A percentile compares a stretch with the other conserved stretches of the same genome.
These are phyloP conservation scores for Coelastrella sp. DNA, from an alignment of 139 green algal genomes.

Conservation along the genomic window DNA sequence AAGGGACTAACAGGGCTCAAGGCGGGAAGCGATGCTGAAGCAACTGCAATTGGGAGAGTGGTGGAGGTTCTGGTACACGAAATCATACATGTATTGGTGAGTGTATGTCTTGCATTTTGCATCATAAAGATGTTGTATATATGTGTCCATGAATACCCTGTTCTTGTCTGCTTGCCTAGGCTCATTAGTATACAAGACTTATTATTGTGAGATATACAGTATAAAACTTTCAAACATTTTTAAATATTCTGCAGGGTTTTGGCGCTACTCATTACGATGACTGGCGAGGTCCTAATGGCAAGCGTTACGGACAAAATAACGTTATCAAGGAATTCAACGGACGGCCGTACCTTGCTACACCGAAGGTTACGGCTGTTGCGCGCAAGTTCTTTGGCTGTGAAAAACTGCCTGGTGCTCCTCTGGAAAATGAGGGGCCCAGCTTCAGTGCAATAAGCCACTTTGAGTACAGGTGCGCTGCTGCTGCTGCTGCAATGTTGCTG, in stretches of 20 bases:
- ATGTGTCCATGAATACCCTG: too few relatives aligned
- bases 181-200: neutral
- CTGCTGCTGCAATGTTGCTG: too few relatives aligned
- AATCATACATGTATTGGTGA: constrained; percentile 24
- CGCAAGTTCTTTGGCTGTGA: constrained; percentile 13
- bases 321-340: neutral
- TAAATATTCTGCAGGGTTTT: constrained; percentile 21
- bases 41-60: neutral
- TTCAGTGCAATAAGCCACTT: constrained; percentile 29
- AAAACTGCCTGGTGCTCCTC: neutral
- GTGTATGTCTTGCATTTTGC: too few relatives aligned
- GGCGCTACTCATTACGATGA: constrained; percentile 15
- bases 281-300: constrained; percentile 8
- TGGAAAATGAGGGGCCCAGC: constrained; percentile 25
- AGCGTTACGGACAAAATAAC: neutral
- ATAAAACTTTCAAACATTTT: neutral
- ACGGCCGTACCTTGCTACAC: constrained; percentile 7
- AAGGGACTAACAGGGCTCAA: neutral
- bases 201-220: neutral
- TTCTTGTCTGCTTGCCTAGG: too few relatives aligned
- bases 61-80: constrained; percentile 42
- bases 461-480: constrained; percentile 26
- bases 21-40: neutral
- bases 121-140: too few relatives aligned
- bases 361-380: neutral